Conservation (phyloP, 176 grass and related monocot species). For the Triticum dicoccoides region DNA sequence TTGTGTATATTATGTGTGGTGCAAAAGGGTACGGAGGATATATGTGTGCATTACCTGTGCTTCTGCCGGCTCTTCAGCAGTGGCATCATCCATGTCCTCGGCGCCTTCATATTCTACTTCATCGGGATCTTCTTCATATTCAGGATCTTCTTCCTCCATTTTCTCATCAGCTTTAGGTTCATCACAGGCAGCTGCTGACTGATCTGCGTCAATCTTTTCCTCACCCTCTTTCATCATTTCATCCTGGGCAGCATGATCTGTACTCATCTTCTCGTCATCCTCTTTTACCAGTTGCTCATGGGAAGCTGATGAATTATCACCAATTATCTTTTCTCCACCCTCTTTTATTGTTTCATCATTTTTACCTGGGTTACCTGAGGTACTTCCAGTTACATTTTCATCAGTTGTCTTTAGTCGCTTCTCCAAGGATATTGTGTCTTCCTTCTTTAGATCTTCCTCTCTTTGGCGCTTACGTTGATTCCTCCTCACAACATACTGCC, state of each 20-base stretch:
- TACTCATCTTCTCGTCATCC: constrained; percentile 33
- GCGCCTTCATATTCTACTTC: constrained; percentile 79
- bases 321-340: constrained; percentile 25
- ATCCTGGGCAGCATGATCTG: constrained; percentile 30
- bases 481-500: constrained; percentile 51
- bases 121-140: constrained; percentile 77
- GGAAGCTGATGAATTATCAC: constrained; percentile 27
- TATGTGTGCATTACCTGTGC: constrained; percentile 19
- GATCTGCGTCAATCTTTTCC: constrained; percentile 6
- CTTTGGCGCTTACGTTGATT: constrained; percentile 84
- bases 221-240: constrained; percentile 32
- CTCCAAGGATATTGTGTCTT: constrained; percentile 43
- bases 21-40: background rate
- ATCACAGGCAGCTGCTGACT: constrained; percentile 2
- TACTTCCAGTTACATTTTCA: constrained; percentile 37
- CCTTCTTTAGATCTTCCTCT: constrained; percentile 84
- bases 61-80: constrained; percentile 32
- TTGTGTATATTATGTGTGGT: constrained; percentile 11
- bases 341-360: constrained; percentile 39
- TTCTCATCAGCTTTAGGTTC: constrained; percentile 36
- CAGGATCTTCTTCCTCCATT: constrained; percentile 63
- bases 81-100: constrained; percentile 59
- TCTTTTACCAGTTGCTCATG: constrained; percentile 32
- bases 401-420: constrained; percentile 61
- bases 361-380: constrained; percentile 24